Percentiles rank a stretch among this genome's conserved stretches.
These are phyloP conservation scores for Dionaea muscipula DNA, from an alignment of 179 eudicot genomes.

Conservation along the genomic window DNA sequence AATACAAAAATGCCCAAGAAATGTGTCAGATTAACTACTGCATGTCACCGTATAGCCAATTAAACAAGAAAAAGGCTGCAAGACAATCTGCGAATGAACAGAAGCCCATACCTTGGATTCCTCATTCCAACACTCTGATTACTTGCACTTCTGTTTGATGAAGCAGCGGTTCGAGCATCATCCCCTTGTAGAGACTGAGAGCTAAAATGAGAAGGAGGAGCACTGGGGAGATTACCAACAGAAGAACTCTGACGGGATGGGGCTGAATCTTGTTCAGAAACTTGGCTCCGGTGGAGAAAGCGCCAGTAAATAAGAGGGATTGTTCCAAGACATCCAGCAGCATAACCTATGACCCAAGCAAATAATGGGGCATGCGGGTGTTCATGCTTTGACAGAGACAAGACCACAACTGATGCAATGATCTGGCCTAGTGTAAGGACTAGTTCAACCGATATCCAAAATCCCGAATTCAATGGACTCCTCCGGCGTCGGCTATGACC, in stretches of 20 bases:
- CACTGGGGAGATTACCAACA: conserved; percentile 7
- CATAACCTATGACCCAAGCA: conserved; percentile 40
- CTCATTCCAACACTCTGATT: conserved; percentile 24
- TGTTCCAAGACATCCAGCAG: conserved; percentile 33
- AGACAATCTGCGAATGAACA: not conserved
- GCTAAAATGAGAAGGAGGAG: conserved; percentile 17
- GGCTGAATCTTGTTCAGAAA: conserved; percentile 26
- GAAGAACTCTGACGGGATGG: conserved; percentile 28
- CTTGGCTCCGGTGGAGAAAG: conserved; percentile 33
- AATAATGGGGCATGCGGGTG: conserved; percentile 35
- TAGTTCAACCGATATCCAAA: conserved; percentile 38
- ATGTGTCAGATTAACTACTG: not conserved
- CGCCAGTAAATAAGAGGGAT: conserved; percentile 44
- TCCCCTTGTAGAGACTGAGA: conserved; percentile 21
- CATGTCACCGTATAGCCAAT: not conserved
- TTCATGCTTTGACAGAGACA: conserved; percentile 32
- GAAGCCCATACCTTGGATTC: conserved; percentile 40
- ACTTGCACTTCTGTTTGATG: conserved; percentile 26
- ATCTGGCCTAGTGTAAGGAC: conserved; percentile 31
- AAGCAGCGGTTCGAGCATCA: conserved; percentile 18
- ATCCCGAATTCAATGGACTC: conserved; percentile 34
- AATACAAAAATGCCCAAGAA: too few relatives aligned
- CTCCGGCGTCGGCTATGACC: conserved; percentile 30
- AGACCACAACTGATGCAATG: conserved; percentile 27
- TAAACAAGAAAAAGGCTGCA: not conserved